phyloP scores from a whole-genome alignment of 129 eudicot genomes.

The Flaveria sonorensis region DNA sequence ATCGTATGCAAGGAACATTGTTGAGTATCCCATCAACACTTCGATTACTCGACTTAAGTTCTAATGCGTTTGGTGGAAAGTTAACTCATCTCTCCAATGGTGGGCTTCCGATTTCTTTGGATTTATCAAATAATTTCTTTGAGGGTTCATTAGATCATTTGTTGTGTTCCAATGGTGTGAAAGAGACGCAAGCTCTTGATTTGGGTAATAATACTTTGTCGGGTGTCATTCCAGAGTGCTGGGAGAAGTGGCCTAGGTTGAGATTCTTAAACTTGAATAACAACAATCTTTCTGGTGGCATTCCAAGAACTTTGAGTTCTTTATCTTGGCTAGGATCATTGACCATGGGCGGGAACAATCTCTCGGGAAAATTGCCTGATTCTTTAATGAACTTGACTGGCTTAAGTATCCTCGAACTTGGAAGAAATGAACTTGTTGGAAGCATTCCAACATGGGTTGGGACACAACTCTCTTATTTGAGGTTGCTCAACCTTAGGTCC shows the following conservation, averaged over 20 bases:
- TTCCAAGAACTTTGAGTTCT: conserved; percentile 28
- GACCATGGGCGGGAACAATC: conserved; percentile 11
- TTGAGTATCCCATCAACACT: not conserved
- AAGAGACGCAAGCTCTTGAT: conserved; percentile 7
- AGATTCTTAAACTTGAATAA: conserved; percentile 11
- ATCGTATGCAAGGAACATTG: not conserved
- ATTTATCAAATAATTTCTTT: not conserved
- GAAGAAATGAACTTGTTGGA: conserved; percentile 19
- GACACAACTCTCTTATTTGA: conserved; percentile 1
- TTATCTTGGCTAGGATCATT: not conserved
- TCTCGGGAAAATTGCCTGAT: conserved; percentile 18
- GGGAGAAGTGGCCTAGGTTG: too few species aligned
- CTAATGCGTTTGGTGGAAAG: conserved; percentile 1
- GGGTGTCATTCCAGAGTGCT: too few species aligned
- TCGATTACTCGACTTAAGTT: not conserved
- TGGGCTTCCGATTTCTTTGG: not conserved
- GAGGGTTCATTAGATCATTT: conserved; percentile 29
- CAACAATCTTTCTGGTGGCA: not conserved
- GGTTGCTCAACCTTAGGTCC: not conserved
- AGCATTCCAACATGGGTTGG: conserved; percentile 28
- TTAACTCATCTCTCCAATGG: not conserved
- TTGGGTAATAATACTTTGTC: conserved; percentile 36
- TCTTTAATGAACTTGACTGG: conserved; percentile 14
- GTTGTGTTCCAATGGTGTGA: conserved; percentile 25
- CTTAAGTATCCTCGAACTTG: conserved; percentile 26